A percentile compares a stretch with the other conserved stretches of the same genome.
These are phyloP conservation scores for Tetrahymena malaccensis DNA, from an alignment of 73 alveolate species.

Conservation along the genomic window DNA sequence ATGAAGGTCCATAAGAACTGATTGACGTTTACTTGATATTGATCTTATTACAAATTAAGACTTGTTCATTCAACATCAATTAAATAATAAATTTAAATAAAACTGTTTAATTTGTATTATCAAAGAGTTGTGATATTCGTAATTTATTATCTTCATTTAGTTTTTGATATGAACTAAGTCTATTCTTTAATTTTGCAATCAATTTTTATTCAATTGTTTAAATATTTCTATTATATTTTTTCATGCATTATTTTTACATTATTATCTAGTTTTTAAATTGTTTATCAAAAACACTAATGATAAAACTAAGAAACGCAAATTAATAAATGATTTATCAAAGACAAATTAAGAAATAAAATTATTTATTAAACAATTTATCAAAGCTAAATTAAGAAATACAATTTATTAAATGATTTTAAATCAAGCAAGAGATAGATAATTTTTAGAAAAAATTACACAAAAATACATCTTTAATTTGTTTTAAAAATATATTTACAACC, in stretches of 20 bases:
- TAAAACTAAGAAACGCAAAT: no score
- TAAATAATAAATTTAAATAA: neutral
- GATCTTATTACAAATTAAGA: neutral
- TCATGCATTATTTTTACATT: neutral
- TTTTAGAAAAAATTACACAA: no score
- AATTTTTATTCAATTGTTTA: neutral
- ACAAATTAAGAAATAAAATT: no score
- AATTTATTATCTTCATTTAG: neutral
- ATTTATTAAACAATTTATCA: no score
- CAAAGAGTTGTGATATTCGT: neutral
- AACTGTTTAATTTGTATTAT: neutral
- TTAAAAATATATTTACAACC: no score
- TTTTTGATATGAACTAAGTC: neutral
- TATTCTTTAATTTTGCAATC: neutral
- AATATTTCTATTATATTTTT: neutral
- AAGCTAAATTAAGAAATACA: no score
- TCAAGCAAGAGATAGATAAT: no score
- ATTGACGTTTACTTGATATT: neutral
- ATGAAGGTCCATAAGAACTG: slow-evolving; percentile 25
- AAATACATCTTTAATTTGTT: no score
- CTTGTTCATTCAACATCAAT: neutral
- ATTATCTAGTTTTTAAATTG: no score
- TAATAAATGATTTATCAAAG: no score
- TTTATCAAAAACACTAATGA: no score
- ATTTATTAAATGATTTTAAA: no score